Evolutionary conservation across 805 yeast species (phyloP), one percentile per base, ranked within the genome.

Genomic region (Candida ulmi): DNA sequence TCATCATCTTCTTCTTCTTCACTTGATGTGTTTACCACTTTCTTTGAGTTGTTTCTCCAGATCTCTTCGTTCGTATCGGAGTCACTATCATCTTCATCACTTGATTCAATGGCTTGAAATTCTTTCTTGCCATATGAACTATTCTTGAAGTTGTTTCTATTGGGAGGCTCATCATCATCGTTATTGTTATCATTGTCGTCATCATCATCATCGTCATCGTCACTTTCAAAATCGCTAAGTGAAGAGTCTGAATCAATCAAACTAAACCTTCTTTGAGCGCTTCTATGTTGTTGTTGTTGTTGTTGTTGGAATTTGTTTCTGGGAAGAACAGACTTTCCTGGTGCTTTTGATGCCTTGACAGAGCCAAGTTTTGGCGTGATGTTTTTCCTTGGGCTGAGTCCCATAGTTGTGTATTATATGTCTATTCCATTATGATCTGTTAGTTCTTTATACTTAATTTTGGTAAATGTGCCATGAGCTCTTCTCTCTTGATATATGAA

Each of bases 221-320:
- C 60, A 24, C 62, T 64, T 17, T 65, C 62, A 17, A 60, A 57
- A 8, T 65, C 69, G 41, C 69, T 65, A 17, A 64, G 39, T 8
- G 67, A 62, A 9, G 69, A 63, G 17, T 31, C 34, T 1, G 60
- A 58, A 17, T 68, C 69, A 11, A 69, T 54, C 19, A 69, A 49
- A 46, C 72, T 65, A 45, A 69, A 69, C 44, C 68, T 57, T 53
- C 73, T 62, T 35, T 66, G 69, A 41, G 21, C 18, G 37, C 42
- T 5, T 19, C 19, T n/a, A 21, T 9, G 24, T 11, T 21, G 16
- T 16, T 28, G 11, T 35, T 41, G 36, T 7, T 9, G 24, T 11
- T 21, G 16, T 16, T 28, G 11, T 35, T 41, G 36, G 32, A 36
- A 34, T 9, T 47, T 45, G 28, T 31, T 38, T 41, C 40, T 48